Evolutionary conservation across 352 stramenopile genomes (phyloP).

Genomic region (Phytopythium kandeliae): DNA sequence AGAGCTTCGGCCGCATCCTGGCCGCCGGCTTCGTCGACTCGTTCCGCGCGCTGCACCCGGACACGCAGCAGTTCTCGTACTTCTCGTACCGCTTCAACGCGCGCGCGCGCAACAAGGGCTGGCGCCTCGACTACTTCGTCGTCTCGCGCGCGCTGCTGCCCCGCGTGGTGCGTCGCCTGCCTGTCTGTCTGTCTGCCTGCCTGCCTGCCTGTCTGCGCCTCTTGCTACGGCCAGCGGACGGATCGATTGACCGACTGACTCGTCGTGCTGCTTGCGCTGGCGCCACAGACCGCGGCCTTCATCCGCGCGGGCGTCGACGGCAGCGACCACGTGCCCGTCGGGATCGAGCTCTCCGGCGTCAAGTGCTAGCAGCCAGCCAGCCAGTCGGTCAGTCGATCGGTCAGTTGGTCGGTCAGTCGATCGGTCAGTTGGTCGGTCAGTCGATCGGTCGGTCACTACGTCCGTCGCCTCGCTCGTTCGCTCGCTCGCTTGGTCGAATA

Average conservation of each 20-base stretch:
- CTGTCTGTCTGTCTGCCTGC: neutral
- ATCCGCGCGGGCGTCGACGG: constrained; percentile 59
- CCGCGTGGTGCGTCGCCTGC: constrained; percentile 40
- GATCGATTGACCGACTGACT: constrained; percentile 6
- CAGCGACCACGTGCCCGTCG: constrained; percentile 79
- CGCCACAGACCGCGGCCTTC: constrained; percentile 48
- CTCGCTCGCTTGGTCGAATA: too few relatives aligned
- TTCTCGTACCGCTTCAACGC: constrained; percentile 80
- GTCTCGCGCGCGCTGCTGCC: constrained; percentile 51
- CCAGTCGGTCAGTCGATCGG: too few relatives aligned
- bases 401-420: too few relatives aligned
- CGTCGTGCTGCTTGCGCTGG: too few relatives aligned
- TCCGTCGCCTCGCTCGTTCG: too few relatives aligned
- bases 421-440: too few relatives aligned
- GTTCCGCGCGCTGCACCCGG: constrained; percentile 59
- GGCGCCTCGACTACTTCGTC: constrained; percentile 84
- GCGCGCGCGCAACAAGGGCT: constrained; percentile 81
- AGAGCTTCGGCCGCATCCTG: constrained; percentile 65
- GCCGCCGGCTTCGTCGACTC: constrained; percentile 66
- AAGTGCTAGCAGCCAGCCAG: neutral
- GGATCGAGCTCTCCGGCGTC: constrained; percentile 40
- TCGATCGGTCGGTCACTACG: too few relatives aligned
- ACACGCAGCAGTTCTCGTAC: constrained; percentile 69
- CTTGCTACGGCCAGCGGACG: too few relatives aligned
- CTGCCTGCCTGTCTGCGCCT: too few relatives aligned